A percentile compares a stretch with the other conserved stretches of the same genome.
Conservation (phyloP, 2,329 filamentous ascomycete species). For the Apiospora saccharicola region DNA sequence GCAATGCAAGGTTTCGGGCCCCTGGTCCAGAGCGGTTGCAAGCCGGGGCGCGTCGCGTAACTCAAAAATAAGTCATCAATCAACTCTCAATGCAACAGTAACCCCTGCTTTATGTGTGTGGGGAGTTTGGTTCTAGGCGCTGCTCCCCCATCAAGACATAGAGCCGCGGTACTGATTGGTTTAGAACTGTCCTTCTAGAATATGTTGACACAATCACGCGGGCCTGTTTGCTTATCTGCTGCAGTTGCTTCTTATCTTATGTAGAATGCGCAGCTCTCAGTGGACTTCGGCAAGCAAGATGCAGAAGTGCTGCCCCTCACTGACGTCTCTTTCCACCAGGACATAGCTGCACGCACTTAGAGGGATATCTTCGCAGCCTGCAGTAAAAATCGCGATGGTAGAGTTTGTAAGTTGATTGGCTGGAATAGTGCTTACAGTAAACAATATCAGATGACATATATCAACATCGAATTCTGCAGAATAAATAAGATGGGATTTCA, state of each 20-base stretch:
- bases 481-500: not conserved
- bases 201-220: slow-evolving; percentile 17
- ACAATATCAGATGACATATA: not conserved
- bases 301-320: slow-evolving; percentile 6
- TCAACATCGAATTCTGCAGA: not conserved
- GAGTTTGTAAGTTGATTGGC: not conserved
- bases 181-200: not conserved
- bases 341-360: not conserved
- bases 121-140: not conserved
- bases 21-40: not conserved
- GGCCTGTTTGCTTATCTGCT: not conserved
- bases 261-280: not conserved
- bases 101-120: slow-evolving; percentile 11
- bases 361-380: not conserved
- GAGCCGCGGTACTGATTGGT: not conserved
- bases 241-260: not conserved
- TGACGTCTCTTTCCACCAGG: slow-evolving; percentile 12
- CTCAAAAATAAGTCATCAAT: slow-evolving; percentile 14
- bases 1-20: slow-evolving; percentile 17
- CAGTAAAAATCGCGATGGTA: not conserved
- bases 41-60: slow-evolving; percentile 18
- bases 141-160: slow-evolving; percentile 2
- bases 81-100: not conserved
- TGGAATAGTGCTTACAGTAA: slow-evolving; percentile 3
- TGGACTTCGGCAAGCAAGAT: not conserved